These are phyloP conservation scores for Penicillium digitatum DNA, from an alignment of 2,329 filamentous ascomycete genomes.

Conservation along the genomic window DNA sequence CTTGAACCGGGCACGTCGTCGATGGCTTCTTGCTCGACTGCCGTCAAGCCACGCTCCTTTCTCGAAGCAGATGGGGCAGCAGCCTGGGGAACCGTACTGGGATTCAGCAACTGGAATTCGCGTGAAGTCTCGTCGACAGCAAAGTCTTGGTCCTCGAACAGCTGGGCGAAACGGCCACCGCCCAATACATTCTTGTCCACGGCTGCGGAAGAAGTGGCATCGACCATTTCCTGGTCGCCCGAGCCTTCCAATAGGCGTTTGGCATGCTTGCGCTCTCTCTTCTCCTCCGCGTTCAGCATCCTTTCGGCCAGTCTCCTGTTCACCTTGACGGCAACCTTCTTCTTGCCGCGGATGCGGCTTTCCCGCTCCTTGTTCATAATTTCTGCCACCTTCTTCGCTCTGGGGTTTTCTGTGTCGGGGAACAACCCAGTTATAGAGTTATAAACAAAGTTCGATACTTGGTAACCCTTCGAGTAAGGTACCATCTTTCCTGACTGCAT, in stretches of 20 bases:
- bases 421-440: constrained; percentile 47
- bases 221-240: constrained; percentile 48
- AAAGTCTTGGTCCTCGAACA: constrained; percentile 94
- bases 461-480: constrained; percentile 58
- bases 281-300: constrained; percentile 58
- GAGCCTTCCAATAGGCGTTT: constrained; percentile 52
- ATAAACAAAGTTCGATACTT: constrained; percentile 90
- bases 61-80: constrained; percentile 15
- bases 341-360: constrained; percentile 85
- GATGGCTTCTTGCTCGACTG: constrained; percentile 59
- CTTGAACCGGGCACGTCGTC: constrained; percentile 48
- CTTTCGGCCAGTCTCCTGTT: constrained; percentile 67
- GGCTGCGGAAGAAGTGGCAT: constrained; percentile 21
- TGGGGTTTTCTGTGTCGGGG: constrained; percentile 38
- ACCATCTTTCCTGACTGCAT: constrained; percentile 65
- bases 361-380: constrained; percentile 97
- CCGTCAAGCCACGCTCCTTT: constrained; percentile 54
- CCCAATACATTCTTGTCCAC: constrained; percentile 64
- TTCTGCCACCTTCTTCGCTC: constrained; percentile 80
- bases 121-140: constrained; percentile 81
- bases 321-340: constrained; percentile 87
- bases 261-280: constrained; percentile 46
- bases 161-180: constrained; percentile 78
- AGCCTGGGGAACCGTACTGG: constrained; percentile 60
- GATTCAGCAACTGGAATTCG: constrained; percentile 86